Evolutionary conservation across 768 basidiomycete species (phyloP), one percentile per base, ranked within the genome.

Genomic region (Amyloporia xantha): DNA sequence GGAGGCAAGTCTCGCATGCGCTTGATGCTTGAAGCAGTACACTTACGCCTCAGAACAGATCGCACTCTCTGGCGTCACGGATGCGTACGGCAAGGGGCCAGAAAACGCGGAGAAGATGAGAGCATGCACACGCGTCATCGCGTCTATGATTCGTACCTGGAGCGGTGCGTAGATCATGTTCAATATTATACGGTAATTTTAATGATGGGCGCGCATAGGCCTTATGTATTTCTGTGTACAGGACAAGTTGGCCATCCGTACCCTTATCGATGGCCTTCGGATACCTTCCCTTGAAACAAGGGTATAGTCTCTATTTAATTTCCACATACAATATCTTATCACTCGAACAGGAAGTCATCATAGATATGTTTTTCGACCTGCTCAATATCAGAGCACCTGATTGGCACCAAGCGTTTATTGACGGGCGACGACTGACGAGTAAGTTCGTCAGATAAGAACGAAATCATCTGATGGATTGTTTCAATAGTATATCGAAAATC

Each of bases 211-310:
- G 13, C 11, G 12, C n/a, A 48, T 15, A 77, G 95, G 95, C 10
- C 62, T 98, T 21, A 83, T 97, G 78, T 97, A 95, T 63, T 84
- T 95, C 58, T 95, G 91, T 65, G 82, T 93, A 78, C 79, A 93
- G 60, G 81, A 90, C 55, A 86, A 87, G 73, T 73, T 81, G 27
- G 91, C 93, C 0, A 83, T 99, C 47, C 80, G 83, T 43, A 86
- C 89, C 4, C 68, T 97, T 25, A 76, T 98, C 25, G 79, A 93
- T 57, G 90, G 86, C 0, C 73, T 99, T 39, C 80, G 83, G 53
- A 89, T 96, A 67, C 93, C 95, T 1, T 91, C 88, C 2, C 73
- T 91, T 23, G 85, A 91, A 41, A 84, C 88, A 41, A 74, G 93
- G 62, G 94, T 93, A 62, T 54, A 81, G 54, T 56, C 10, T 2